Evolutionary conservation across 768 basidiomycete genomes (phyloP), one percentile per base, ranked within the genome.

Genomic region (Hirschioporus abietinus): DNA sequence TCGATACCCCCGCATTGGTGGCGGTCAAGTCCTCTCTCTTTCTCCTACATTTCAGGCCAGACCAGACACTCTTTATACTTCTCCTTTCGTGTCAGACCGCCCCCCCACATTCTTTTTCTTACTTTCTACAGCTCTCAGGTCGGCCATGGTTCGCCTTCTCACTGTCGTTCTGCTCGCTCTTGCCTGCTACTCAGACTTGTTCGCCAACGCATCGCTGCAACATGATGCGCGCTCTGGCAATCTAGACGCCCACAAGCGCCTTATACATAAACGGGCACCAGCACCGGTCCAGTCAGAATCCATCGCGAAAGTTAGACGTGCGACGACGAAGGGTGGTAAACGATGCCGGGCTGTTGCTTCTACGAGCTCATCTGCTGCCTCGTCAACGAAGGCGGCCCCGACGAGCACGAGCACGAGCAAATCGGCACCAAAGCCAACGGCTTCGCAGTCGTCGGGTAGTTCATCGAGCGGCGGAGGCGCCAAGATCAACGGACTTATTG

Each of bases 401-500:
- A 52, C 30, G 30, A 30, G 30, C 30, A 52, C 30, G 30, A 30
- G 30, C 30, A 52, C 42, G 42, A 52, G 15, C 20, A 52, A 52
- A 52, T 12, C 42, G 42, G 12, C 42, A 20, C 42, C 42, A 52
- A 52, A 52, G 42, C 20, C 42, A 20, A 52, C 42, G 12, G 1
- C 30, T 30, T 30, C 42, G 12, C 12, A 52, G 42, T 52, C 42
- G 42, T 52, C 42, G 15, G 20, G 42, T 52, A 10, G 42, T 52
- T 52, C 42, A 10, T 52, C 42, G 2, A 20, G 42, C 42, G 42
- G 42, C 42, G 42, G 42, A 20, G 12, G 12, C 20, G 42, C 42
- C 42, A 52, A 52, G 42, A 52, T 10, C 42, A 52, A 25, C 20
- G 75, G 77, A 27, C 60, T 82, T 60, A 77, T 84, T 68, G 72